Conservation (phyloP, 2,329 filamentous ascomycete species). For the Penicillium sp. region DNA sequence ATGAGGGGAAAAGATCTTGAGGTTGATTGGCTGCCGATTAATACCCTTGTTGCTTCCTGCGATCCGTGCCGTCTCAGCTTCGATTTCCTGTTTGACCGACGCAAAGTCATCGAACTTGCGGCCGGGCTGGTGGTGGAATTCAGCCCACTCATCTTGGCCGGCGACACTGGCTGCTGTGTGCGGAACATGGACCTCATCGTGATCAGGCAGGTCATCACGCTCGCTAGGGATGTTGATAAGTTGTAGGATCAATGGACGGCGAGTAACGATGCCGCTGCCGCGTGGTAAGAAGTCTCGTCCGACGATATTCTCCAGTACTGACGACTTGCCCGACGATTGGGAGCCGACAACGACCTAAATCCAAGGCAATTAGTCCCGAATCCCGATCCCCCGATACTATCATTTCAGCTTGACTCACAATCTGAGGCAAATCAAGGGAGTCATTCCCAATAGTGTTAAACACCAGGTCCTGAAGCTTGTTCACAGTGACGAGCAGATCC, state of each 20-base stretch:
- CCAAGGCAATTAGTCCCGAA: conserved; percentile 8
- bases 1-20: conserved; percentile 97
- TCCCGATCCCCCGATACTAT: background rate
- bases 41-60: conserved; percentile 98
- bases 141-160: conserved; percentile 76
- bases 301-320: conserved; percentile 97
- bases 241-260: conserved; percentile 91
- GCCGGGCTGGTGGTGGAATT: conserved; percentile 93
- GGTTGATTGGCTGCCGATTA: conserved; percentile 94
- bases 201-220: conserved; percentile 66
- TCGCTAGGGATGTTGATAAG: conserved; percentile 91
- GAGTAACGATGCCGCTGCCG: conserved; percentile 94
- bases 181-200: conserved; percentile 66
- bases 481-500: conserved; percentile 91
- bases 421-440: conserved; percentile 94
- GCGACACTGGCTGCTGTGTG: conserved; percentile 76
- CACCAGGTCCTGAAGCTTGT: conserved; percentile 96
- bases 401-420: conserved; percentile 63
- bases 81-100: conserved; percentile 94
- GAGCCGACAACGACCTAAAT: conserved; percentile 92
- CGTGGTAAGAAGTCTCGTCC: conserved; percentile 95
- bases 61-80: conserved; percentile 93
- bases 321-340: conserved; percentile 97
- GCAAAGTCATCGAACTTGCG: conserved; percentile 87
- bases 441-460: conserved; percentile 99